phyloP scores from a whole-genome alignment of 1,139 yeast species.

The Zygosaccharomyces pseudobailii region DNA sequence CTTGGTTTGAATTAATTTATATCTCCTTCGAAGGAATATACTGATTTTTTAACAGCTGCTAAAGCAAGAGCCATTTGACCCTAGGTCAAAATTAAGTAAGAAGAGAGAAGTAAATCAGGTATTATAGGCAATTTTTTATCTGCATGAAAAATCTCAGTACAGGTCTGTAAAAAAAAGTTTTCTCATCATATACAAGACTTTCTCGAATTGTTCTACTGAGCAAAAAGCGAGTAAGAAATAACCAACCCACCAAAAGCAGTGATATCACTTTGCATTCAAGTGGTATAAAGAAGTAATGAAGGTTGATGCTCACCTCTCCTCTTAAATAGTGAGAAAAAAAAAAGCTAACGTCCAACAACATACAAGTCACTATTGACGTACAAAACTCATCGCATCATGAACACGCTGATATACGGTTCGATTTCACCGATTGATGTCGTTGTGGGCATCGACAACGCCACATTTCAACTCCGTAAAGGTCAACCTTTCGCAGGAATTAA shows the following conservation, averaged over 20 bases:
- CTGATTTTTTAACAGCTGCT: too few species aligned
- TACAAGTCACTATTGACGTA: conserved; percentile 11
- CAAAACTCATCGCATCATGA: conserved; percentile 10
- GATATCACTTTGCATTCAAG: background rate
- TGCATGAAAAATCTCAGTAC: conserved; percentile 39
- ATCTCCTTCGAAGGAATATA: too few species aligned
- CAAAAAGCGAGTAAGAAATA: conserved; percentile 6
- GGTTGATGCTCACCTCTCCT: background rate
- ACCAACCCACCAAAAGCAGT: background rate
- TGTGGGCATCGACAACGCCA: conserved; percentile 27
- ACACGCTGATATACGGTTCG: conserved; percentile 12
- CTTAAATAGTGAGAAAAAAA: conserved; percentile 6
- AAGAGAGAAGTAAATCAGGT: conserved; percentile 14
- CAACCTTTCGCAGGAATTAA: conserved; percentile 28
- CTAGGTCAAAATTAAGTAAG: background rate
- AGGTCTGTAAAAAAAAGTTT: conserved; percentile 41
- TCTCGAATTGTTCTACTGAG: conserved; percentile 13
- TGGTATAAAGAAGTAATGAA: background rate
- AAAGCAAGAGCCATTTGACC: background rate
- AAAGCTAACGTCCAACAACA: background rate
- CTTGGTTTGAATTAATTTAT: background rate
- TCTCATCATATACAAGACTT: conserved; percentile 34
- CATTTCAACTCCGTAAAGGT: conserved; percentile 22
- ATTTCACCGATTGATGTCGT: conserved; percentile 14
- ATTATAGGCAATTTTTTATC: conserved; percentile 37